Evolutionary conservation across 2,329 filamentous ascomycete species (phyloP).

Genomic region (Penicillium griseofulvum): DNA sequence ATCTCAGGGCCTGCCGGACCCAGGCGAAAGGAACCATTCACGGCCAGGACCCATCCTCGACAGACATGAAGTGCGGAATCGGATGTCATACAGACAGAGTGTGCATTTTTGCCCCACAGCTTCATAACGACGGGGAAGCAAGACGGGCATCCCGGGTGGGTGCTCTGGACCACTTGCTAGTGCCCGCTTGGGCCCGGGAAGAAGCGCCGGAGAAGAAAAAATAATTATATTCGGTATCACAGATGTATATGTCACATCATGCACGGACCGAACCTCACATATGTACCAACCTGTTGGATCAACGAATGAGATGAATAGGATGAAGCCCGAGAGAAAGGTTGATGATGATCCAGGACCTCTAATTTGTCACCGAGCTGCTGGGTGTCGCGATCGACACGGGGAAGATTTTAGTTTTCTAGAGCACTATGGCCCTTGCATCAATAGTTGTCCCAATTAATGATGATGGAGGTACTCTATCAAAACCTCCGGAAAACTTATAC

Average conservation of each 20-base stretch:
- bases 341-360: slow-evolving; percentile 25
- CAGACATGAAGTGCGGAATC: slow-evolving; percentile 19
- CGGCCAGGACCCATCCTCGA: slow-evolving; percentile 22
- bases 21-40: slow-evolving; percentile 26
- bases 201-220: slow-evolving; percentile 12
- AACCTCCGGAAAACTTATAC: not conserved
- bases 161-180: slow-evolving; percentile 10
- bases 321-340: slow-evolving; percentile 22
- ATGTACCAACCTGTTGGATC: slow-evolving; percentile 20
- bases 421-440: slow-evolving; percentile 38
- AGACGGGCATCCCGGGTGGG: slow-evolving; percentile 16
- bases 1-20: slow-evolving; percentile 12
- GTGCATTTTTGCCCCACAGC: slow-evolving; percentile 18
- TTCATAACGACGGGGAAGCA: slow-evolving; percentile 21
- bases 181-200: slow-evolving; percentile 10
- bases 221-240: slow-evolving; percentile 10
- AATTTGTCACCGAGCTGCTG: slow-evolving; percentile 38
- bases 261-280: slow-evolving; percentile 22
- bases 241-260: slow-evolving; percentile 36
- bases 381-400: slow-evolving; percentile 32
- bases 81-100: slow-evolving; percentile 27
- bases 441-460: slow-evolving; percentile 32
- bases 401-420: slow-evolving; percentile 16
- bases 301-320: slow-evolving; percentile 30
- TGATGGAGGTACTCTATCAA: not conserved